Percentiles rank a stretch among this genome's conserved stretches.
phyloP scores from a whole-genome alignment of 164 flowering plant species.

The Buxus sempervirens region DNA sequence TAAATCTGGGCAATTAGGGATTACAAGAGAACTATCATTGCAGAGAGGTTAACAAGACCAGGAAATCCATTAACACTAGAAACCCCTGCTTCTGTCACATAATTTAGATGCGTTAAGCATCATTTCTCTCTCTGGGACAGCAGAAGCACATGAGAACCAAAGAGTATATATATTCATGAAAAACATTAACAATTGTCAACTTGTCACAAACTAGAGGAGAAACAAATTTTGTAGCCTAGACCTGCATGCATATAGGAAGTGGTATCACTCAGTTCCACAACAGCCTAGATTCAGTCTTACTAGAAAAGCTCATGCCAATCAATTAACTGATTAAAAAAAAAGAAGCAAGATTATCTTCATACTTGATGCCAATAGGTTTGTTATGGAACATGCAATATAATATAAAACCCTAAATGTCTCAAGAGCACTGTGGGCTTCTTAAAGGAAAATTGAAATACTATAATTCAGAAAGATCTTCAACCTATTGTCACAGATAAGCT shows the following conservation, averaged over 20 bases:
- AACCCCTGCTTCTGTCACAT: no score
- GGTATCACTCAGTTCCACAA: neutral
- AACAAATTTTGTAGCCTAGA: neutral
- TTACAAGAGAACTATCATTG: no score
- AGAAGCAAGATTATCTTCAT: neutral
- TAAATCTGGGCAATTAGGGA: no score
- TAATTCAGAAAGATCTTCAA: neutral
- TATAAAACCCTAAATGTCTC: neutral
- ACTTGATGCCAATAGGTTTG: neutral
- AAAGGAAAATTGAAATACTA: neutral
- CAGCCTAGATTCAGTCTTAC: neutral
- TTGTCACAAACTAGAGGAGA: no score
- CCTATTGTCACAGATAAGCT: neutral
- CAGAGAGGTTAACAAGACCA: no score
- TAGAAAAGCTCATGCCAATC: neutral
- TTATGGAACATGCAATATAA: neutral
- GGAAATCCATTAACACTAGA: no score
- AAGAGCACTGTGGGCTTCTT: neutral
- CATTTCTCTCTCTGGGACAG: no score
- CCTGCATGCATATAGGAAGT: neutral
- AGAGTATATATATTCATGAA: no score
- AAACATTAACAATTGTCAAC: no score
- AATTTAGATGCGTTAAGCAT: no score
- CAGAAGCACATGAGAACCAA: no score
- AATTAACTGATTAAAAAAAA: neutral